These are phyloP conservation scores for Boletellus deceptivus DNA, from an alignment of 1,284 basidiomycete species.

Conservation along the genomic window DNA sequence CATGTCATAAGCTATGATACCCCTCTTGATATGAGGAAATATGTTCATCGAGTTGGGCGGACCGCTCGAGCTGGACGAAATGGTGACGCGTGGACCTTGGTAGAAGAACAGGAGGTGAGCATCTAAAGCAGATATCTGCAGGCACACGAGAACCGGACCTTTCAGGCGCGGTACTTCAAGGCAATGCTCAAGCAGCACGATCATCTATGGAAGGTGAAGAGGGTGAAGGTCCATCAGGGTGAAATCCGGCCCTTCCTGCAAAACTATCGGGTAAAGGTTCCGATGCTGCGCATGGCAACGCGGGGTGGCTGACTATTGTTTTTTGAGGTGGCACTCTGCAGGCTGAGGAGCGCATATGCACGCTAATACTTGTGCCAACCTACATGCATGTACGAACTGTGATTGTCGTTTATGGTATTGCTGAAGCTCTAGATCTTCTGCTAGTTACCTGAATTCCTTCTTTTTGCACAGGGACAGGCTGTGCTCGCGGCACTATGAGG, in stretches of 20 bases:
- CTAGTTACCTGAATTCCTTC: neutral
- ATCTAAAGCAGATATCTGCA: neutral
- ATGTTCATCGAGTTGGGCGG: constrained; percentile 93
- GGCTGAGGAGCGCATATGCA: constrained; percentile 38
- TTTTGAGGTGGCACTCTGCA: constrained; percentile 37
- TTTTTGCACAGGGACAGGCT: neutral
- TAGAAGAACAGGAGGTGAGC: constrained; percentile 90
- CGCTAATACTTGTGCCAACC: constrained; percentile 12
- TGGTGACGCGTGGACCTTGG: constrained; percentile 91
- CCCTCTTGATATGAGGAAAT: constrained; percentile 96
- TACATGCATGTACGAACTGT: neutral
- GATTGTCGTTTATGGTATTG: neutral
- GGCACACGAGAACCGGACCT: neutral
- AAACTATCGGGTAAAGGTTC: constrained; percentile 61
- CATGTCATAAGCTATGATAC: constrained; percentile 95
- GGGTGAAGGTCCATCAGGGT: constrained; percentile 65
- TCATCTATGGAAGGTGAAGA: constrained; percentile 72
- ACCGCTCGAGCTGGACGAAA: constrained; percentile 88
- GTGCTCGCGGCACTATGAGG: neutral
- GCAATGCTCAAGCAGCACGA: constrained; percentile 74
- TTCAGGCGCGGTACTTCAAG: constrained; percentile 86
- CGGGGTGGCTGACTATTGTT: constrained; percentile 1
- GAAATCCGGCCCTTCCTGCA: constrained; percentile 56
- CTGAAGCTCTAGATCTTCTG: neutral
- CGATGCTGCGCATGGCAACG: neutral